phyloP scores from a whole-genome alignment of 2,329 filamentous ascomycete genomes.

The Fusarium sterilihyphosum region DNA sequence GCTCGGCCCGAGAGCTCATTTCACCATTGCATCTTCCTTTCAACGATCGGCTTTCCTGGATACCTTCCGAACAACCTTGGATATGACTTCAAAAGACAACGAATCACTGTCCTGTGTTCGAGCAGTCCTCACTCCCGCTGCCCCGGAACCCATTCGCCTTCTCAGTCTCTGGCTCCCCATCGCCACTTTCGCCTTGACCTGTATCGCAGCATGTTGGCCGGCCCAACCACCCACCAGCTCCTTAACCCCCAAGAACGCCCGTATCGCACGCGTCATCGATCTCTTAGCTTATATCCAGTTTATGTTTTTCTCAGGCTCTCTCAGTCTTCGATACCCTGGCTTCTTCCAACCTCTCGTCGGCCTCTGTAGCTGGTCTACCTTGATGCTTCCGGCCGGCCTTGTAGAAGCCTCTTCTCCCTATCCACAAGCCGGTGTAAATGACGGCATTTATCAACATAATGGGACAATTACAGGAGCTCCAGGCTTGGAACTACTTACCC shows the following conservation, averaged over 20 bases:
- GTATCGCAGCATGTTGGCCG: constrained; percentile 11
- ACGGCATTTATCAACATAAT: constrained; percentile 73
- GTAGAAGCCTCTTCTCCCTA: constrained; percentile 40
- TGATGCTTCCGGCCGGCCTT: constrained; percentile 63
- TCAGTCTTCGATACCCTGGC: constrained; percentile 76
- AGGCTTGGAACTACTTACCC: constrained; percentile 73
- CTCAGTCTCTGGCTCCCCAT: constrained; percentile 19
- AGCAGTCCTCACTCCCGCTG: constrained; percentile 10
- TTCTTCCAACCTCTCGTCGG: constrained; percentile 78
- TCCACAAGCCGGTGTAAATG: constrained; percentile 45
- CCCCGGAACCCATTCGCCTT: background rate
- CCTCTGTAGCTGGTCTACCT: constrained; percentile 71
- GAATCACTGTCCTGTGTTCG: background rate
- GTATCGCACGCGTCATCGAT: constrained; percentile 47
- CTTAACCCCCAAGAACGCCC: background rate
- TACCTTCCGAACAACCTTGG: constrained; percentile 3
- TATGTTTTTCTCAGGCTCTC: constrained; percentile 73
- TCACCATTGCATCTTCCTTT: constrained; percentile 2
- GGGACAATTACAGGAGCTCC: constrained; percentile 64
- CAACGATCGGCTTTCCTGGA: constrained; percentile 17
- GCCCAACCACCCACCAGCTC: background rate
- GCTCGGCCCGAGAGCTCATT: background rate
- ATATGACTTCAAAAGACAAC: background rate
- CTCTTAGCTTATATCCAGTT: constrained; percentile 82
- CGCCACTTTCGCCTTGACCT: background rate